These are phyloP conservation scores for Xylogone sp. DNA, from an alignment of 2,329 filamentous ascomycete species.

Conservation along the genomic window DNA sequence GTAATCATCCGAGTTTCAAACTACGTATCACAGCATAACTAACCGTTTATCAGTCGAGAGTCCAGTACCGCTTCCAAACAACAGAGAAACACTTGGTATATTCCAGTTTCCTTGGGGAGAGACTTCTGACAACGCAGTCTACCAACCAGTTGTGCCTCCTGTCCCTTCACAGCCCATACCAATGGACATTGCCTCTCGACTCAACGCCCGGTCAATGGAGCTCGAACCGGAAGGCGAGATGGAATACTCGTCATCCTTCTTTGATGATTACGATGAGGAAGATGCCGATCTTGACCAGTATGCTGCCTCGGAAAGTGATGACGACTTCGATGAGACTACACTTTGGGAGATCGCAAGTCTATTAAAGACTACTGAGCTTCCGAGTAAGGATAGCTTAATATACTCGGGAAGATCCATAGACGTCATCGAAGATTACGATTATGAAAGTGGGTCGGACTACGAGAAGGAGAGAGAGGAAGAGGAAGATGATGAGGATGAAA, in stretches of 20 bases:
- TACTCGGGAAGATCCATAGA: conserved; percentile 22
- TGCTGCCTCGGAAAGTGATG: conserved; percentile 35
- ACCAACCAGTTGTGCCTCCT: conserved; percentile 34
- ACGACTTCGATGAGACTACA: conserved; percentile 57
- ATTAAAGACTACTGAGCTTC: conserved; percentile 47
- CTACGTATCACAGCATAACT: conserved; percentile 4
- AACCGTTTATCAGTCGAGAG: conserved; percentile 43
- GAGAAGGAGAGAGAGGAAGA: conserved; percentile 13
- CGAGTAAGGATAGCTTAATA: conserved; percentile 48
- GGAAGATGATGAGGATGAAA: not conserved
- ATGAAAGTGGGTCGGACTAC: conserved; percentile 13
- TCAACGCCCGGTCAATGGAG: conserved; percentile 20
- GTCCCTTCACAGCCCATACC: conserved; percentile 11
- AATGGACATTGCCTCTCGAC: conserved; percentile 13
- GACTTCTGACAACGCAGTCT: conserved; percentile 49
- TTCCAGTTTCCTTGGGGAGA: conserved; percentile 67
- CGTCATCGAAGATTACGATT: conserved; percentile 9
- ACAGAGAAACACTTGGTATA: conserved; percentile 56
- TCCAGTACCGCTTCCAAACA: conserved; percentile 54
- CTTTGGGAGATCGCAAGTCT: conserved; percentile 62
- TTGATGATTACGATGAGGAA: conserved; percentile 56
- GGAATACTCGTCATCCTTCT: conserved; percentile 42
- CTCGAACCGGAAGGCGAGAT: conserved; percentile 15
- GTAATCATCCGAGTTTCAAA: conserved; percentile 3
- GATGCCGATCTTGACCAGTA: conserved; percentile 24